Percentiles rank a stretch among this genome's conserved stretches.
These are phyloP conservation scores for Bacidia rubella DNA, from an alignment of 495 filamentous ascomycete species.

Conservation along the genomic window DNA sequence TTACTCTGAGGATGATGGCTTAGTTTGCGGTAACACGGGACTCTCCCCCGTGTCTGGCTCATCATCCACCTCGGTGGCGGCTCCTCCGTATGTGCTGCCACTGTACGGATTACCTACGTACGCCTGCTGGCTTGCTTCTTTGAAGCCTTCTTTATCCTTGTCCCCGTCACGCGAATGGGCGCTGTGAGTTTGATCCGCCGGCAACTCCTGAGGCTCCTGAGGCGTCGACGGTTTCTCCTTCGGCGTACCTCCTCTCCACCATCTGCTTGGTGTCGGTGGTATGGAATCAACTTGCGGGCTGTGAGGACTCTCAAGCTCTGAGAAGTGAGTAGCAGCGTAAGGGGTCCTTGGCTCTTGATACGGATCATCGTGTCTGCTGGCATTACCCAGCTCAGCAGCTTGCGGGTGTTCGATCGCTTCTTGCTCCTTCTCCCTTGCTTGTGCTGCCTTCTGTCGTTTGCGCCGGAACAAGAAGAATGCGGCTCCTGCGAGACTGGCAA, in stretches of 20 bases:
- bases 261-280: not conserved
- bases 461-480: not conserved
- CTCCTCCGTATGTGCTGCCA: not conserved
- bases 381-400: not conserved
- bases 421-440: not conserved
- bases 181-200: slow-evolving; percentile 12
- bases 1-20: not conserved
- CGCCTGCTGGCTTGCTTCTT: not conserved
- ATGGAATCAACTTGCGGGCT: not conserved
- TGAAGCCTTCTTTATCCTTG: not conserved
- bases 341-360: not conserved
- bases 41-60: not conserved
- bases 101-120: not conserved
- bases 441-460: not conserved
- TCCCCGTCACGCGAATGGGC: slow-evolving; percentile 9
- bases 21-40: not conserved
- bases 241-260: not conserved
- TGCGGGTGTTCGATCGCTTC: not conserved
- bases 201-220: slow-evolving; percentile 10
- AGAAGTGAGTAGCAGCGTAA: not conserved
- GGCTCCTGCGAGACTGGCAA: not conserved
- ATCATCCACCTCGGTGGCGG: not conserved
- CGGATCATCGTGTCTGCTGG: not conserved
- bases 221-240: slow-evolving; percentile 2
- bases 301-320: not conserved